Evolutionary conservation across 192 early-diverging fungal species (phyloP).

Genomic region (Linnemannia schmuckeri): DNA sequence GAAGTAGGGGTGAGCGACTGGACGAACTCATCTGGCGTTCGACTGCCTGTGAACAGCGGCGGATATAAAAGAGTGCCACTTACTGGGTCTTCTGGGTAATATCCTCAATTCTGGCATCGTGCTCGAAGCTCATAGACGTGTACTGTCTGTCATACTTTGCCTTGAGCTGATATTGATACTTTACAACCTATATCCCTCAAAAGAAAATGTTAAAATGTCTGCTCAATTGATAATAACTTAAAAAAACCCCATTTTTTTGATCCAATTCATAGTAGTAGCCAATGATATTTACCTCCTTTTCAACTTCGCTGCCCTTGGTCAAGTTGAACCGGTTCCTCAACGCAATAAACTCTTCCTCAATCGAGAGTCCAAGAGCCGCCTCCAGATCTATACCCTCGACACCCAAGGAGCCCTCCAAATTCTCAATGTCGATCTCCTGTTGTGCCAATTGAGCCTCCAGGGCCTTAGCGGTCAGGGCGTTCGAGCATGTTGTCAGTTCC

Average conservation of each 20-base stretch:
- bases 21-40: background rate
- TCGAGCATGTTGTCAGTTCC: background rate
- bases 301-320: constrained; percentile 26
- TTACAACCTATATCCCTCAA: background rate
- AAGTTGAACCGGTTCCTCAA: constrained; percentile 9
- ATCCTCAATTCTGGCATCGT: background rate
- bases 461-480: background rate
- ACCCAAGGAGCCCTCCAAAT: constrained; percentile 4
- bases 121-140: background rate
- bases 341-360: constrained; percentile 40
- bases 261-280: background rate
- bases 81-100: constrained; percentile 18
- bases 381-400: constrained; percentile 11
- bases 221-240: background rate
- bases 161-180: constrained; percentile 8
- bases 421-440: constrained; percentile 1
- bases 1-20: background rate
- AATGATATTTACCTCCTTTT: constrained; percentile 28
- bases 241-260: background rate
- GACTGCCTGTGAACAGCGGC: background rate
- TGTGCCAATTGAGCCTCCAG: constrained; percentile 13
- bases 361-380: constrained; percentile 22
- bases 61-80: background rate
- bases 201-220: background rate
- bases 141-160: constrained; percentile 7